Conservation (phyloP, 2,329 filamentous ascomycete species). For the Diaporthe sp. region DNA sequence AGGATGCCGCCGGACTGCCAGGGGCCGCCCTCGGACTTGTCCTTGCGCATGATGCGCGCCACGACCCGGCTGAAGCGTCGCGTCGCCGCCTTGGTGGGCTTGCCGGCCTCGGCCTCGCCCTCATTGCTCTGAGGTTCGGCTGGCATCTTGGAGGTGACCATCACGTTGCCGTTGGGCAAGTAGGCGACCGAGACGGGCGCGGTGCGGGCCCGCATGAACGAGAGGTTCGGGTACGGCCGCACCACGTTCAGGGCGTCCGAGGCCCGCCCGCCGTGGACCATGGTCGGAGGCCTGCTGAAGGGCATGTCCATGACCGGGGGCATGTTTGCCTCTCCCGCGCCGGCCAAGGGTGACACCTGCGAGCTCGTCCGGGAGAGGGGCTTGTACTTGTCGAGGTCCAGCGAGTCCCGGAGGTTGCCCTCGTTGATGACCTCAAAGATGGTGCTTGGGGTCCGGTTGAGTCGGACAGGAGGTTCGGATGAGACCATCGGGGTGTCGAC, state of each 20-base stretch:
- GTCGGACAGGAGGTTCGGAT: no score
- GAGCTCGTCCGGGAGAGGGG: not conserved
- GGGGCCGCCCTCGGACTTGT: not conserved
- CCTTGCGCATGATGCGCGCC: not conserved
- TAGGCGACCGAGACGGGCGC: not conserved
- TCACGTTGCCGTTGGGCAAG: not conserved
- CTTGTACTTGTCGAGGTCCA: not conserved
- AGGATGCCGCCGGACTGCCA: no score
- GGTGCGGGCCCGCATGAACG: not conserved
- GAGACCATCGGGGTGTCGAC: not conserved
- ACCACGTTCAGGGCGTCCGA: not conserved
- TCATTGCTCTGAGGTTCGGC: not conserved
- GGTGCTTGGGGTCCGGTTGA: no score
- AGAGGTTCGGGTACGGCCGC: not conserved
- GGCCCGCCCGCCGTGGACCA: not conserved
- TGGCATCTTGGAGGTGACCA: no score
- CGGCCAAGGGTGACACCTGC: no score
- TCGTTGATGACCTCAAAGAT: no score
- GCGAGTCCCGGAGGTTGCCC: not conserved
- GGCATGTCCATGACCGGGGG: not conserved
- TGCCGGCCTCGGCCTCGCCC: not conserved
- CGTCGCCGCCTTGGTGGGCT: no score
- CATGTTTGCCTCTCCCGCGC: accelerated
- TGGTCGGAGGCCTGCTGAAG: not conserved
- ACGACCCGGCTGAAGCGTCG: not conserved